Evolutionary conservation across 768 basidiomycete genomes (phyloP), one percentile per base, ranked within the genome.

Genomic region (Tricholoma bakamatsutake): DNA sequence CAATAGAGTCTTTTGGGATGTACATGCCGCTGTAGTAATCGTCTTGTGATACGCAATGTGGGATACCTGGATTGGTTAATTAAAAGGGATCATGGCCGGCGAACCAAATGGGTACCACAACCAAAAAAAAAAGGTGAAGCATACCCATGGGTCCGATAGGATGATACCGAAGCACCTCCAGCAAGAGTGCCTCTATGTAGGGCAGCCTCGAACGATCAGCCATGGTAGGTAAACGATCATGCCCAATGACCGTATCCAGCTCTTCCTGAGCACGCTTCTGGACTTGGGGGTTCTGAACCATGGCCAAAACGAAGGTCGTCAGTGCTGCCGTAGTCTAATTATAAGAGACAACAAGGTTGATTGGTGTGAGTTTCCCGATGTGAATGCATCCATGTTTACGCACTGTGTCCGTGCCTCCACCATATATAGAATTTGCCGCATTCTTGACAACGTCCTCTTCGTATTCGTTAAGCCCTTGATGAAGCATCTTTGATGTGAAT

Each of bases 1-100:
- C 67, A 2, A 73, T 57, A 0, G 73, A 64, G 15, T 68, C 76
- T 57, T 76, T 73, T 0, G 78, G 79, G 40, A 81, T 77, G 39
- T 66, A 66, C 55, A 74, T 73, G 1, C 75, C 78, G 2, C 74
- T 69, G 55, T 77, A 81, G 3, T 70, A 62, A 56, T 81, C 80
- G 46, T 81, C 77, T 54, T 69, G 66, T 7, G 62, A 67, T 9
- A 61, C 54, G 34, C 59, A 55, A 45, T 75, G 73, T 2, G 74
- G 71, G 5, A 73, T 62, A 21, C 63, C 71, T 73, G 7, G 7
- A 4, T 1, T 11, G 3, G 34, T 35, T 11, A 9, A 9, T 11
- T 10, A 3, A 11, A 9, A 35, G 8, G 40, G 6, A 33, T 18
- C 28, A 10, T 18, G 51, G 3, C 17, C 3, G 30, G 46, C 13